Evolutionary conservation across 2,329 filamentous ascomycete genomes (phyloP), one percentile per base, ranked within the genome.

Genomic region (Aureobasidium sp.): DNA sequence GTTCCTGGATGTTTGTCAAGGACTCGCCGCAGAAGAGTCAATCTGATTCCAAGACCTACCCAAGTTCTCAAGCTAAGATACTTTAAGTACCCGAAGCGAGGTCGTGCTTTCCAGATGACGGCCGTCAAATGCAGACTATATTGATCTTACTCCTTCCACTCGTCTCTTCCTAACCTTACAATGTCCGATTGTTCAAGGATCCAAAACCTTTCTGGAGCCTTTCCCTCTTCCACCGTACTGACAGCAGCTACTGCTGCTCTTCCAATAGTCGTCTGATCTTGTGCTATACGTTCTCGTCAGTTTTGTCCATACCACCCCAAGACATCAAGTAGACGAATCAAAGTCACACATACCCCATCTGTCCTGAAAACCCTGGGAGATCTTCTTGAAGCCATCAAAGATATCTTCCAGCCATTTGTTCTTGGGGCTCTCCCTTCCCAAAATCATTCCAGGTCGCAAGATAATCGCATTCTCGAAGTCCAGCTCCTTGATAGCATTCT

Each of bases 381-480:
- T 26, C 15, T 41, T 53, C 36, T 53, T 39, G 12, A 53, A 37
- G 0, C 50, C 50, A 39, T 41, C 34, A 26, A 53, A 53, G 24
- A 53, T 39, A 41, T 53, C 50, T 36, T 53, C 50, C 2, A 53
- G 34, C 50, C 50, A 53, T 24, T 41, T 53, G 36, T 53, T 53
- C 41, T 66, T 65, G 4, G 66, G 63, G 15, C 55, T 65, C 29
- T 67, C 64, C 65, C 68, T 27, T 39, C 66, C 70, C 7, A 75
- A 63, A 61, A 75, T 74, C 71, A 74, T 70, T 1, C 73, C 73
- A 1, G 73, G 73, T 17, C 71, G 65, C 44, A 75, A 27, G 41
- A 75, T 71, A 53, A 75, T 71, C 20, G 71, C 69, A 55, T 75
- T 69, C 2, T 74, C 71, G 56, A 75, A 75, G n/a, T 65, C 67